Conservation (phyloP, 177 flowering plant genomes). For the Tripterygium wilfordii region DNA sequence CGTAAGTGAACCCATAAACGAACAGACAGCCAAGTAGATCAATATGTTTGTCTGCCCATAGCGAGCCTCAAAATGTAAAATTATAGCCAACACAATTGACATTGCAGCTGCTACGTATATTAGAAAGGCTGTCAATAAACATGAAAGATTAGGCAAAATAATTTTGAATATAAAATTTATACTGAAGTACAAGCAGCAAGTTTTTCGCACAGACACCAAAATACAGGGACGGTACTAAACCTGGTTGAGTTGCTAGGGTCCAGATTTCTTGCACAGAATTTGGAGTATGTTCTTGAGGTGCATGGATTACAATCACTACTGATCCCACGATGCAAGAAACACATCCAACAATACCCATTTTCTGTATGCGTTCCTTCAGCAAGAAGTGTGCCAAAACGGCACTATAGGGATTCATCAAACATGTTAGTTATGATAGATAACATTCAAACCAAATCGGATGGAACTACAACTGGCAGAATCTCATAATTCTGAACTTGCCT, state of each 20-base stretch:
- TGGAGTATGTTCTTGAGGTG: conserved; percentile 69
- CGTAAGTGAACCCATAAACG: conserved; percentile 85
- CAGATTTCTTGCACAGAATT: conserved; percentile 70
- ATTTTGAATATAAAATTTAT: not conserved
- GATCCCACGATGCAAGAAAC: conserved; percentile 82
- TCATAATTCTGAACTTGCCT: conserved; percentile 36
- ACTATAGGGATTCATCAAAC: conserved; percentile 48
- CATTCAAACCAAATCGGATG: too few species aligned
- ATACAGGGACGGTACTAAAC: too few species aligned
- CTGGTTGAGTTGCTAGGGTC: conserved; percentile 84
- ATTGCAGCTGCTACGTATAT: conserved; percentile 59
- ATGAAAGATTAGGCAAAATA: not conserved
- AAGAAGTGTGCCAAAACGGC: conserved; percentile 76
- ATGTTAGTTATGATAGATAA: too few species aligned
- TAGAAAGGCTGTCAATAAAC: conserved; percentile 56
- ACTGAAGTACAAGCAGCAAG: too few species aligned
- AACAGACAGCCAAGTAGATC: conserved; percentile 82
- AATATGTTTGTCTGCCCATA: conserved; percentile 86
- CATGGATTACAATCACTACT: conserved; percentile 73
- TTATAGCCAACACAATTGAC: conserved; percentile 49
- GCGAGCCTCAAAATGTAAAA: conserved; percentile 62
- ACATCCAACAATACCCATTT: conserved; percentile 81
- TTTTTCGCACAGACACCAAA: too few species aligned
- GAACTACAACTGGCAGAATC: too few species aligned
- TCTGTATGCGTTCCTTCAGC: conserved; percentile 57